phyloP scores from a whole-genome alignment of 2,329 filamentous ascomycete species.

The Colletotrichum sp. region DNA sequence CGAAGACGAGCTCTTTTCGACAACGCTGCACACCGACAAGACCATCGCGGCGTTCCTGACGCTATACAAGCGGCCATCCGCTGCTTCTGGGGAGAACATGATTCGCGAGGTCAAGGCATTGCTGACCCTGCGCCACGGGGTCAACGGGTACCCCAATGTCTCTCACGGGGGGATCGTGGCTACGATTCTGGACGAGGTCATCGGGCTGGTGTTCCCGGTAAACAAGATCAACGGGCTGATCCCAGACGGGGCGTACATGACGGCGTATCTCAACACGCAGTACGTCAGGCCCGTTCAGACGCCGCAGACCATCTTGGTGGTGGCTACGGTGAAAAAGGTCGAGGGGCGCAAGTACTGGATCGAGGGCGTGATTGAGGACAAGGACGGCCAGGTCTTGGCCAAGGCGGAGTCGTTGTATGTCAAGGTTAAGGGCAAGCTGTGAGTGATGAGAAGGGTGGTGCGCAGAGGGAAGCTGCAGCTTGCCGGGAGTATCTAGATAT shows the following conservation, averaged over 20 bases:
- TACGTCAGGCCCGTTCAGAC: constrained; percentile 36
- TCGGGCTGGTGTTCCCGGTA: constrained; percentile 39
- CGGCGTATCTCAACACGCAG: constrained; percentile 37
- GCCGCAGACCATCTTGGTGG: constrained; percentile 34
- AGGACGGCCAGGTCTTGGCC: constrained; percentile 33
- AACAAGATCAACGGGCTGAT: constrained; percentile 35
- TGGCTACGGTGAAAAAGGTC: constrained; percentile 32
- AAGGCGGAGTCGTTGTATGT: constrained; percentile 25
- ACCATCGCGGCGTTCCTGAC: constrained; percentile 38
- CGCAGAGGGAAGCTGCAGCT: not conserved
- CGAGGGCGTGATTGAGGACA: constrained; percentile 34
- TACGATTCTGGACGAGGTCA: constrained; percentile 41
- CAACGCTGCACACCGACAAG: constrained; percentile 31
- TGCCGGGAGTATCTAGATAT: not conserved
- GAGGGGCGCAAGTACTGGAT: constrained; percentile 40
- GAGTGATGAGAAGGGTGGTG: not conserved
- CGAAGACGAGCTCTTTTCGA: constrained; percentile 37
- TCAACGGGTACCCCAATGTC: constrained; percentile 36
- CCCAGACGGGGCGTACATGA: constrained; percentile 33
- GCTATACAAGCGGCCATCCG: constrained; percentile 30
- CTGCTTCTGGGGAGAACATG: constrained; percentile 22
- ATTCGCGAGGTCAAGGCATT: constrained; percentile 34
- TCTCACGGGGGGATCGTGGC: constrained; percentile 42
- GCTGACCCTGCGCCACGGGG: constrained; percentile 35
- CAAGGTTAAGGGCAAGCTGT: constrained; percentile 14